Conservation (phyloP, 371 early-diverging fungal species). For the Syncephalastrum sp. region DNA sequence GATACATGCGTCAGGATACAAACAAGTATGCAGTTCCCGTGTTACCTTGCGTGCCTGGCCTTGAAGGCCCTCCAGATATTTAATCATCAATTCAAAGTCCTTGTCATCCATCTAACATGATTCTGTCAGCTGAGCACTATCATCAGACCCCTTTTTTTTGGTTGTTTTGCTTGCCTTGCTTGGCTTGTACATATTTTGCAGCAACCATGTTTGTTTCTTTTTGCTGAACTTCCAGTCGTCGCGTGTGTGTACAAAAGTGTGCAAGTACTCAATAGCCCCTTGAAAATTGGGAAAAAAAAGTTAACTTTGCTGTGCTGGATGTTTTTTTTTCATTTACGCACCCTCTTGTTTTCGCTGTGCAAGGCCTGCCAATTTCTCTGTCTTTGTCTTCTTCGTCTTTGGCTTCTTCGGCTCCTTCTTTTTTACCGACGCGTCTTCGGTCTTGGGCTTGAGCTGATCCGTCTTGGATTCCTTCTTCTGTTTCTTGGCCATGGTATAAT, state of each 20-base stretch:
- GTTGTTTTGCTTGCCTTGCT: no score
- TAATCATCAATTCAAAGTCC: slow-evolving; percentile 36
- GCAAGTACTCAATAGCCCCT: slow-evolving; percentile 34
- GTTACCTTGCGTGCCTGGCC: slow-evolving; percentile 42
- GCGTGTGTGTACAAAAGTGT: slow-evolving; percentile 27
- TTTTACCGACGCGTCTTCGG: slow-evolving; percentile 4
- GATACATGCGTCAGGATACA: no score
- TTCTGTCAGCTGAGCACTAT: background rate
- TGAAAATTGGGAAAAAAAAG: background rate
- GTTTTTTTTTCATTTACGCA: slow-evolving; percentile 5
- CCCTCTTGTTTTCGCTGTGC: slow-evolving; percentile 8
- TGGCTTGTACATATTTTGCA: slow-evolving; percentile 52
- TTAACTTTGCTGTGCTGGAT: slow-evolving; percentile 9
- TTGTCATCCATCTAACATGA: slow-evolving; percentile 18
- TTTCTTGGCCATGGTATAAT: slow-evolving; percentile 6
- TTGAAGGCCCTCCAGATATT: slow-evolving; percentile 40
- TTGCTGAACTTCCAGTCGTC: slow-evolving; percentile 64
- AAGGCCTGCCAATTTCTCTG: slow-evolving; percentile 10
- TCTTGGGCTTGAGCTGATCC: background rate
- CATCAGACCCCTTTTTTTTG: slow-evolving; percentile 1
- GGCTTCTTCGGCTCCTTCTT: background rate
- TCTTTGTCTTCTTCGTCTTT: no score
- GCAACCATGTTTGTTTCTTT: slow-evolving; percentile 60
- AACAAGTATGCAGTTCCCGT: background rate
- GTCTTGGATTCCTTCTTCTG: slow-evolving; percentile 6